Conservation (phyloP, 2,329 filamentous ascomycete genomes). For the Bipolaris oryzae region DNA sequence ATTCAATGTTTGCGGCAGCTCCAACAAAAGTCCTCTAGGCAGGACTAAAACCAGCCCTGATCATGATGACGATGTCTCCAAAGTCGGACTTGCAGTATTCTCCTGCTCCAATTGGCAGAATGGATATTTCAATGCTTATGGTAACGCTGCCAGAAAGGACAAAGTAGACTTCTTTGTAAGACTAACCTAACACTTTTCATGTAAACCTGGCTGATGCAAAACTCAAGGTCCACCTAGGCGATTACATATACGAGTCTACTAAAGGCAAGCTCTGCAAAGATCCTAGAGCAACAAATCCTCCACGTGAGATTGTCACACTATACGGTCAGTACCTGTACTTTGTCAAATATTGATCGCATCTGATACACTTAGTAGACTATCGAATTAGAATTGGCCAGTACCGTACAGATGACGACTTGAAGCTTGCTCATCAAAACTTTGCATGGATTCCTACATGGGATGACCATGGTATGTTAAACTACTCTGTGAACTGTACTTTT, state of each 20-base stretch:
- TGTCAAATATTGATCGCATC: neutral
- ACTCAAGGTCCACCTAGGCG: conserved; percentile 50
- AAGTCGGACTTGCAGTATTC: conserved; percentile 70
- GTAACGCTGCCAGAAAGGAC: conserved; percentile 48
- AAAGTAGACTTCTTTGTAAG: conserved; percentile 63
- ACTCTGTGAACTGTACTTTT: neutral
- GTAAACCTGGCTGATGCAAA: conserved; percentile 5
- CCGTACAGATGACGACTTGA: conserved; percentile 50
- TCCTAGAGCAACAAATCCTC: conserved; percentile 34
- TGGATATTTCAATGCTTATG: conserved; percentile 58
- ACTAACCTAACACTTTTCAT: neutral
- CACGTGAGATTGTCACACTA: conserved; percentile 48
- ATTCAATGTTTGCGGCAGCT: conserved; percentile 69
- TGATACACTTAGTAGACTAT: conserved; percentile 41
- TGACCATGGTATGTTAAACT: conserved; percentile 11
- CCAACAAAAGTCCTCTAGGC: conserved; percentile 66
- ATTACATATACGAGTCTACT: conserved; percentile 52
- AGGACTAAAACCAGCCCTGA: conserved; percentile 72
- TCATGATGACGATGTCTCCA: conserved; percentile 60
- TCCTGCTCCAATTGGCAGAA: conserved; percentile 65
- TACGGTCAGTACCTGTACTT: conserved; percentile 31
- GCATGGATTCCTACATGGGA: conserved; percentile 58
- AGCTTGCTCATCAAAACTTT: conserved; percentile 49
- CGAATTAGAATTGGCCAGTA: conserved; percentile 49
- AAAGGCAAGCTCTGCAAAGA: conserved; percentile 36